phyloP scores from a whole-genome alignment of 495 filamentous ascomycete species.

The Podospora bellae-mahoneyi region DNA sequence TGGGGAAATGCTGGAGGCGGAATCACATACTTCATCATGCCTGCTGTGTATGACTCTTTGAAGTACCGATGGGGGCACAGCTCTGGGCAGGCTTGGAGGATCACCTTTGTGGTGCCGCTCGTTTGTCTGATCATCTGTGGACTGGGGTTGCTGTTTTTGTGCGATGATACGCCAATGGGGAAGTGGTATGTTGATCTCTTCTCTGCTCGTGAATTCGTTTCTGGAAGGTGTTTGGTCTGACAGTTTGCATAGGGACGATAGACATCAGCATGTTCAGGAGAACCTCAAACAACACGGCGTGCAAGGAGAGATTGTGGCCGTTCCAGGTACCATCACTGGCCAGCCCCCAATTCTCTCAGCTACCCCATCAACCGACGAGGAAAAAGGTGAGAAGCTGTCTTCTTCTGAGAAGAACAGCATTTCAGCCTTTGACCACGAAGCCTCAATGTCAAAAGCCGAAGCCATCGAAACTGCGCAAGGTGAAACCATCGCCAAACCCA shows the following conservation, averaged over 20 bases:
- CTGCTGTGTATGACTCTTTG: slow-evolving; percentile 82
- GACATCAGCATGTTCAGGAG: slow-evolving; percentile 13
- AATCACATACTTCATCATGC: slow-evolving; percentile 89
- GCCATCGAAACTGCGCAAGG: slow-evolving; percentile 52
- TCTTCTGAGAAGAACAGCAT: neutral
- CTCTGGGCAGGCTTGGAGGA: slow-evolving; percentile 72
- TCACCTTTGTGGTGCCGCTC: slow-evolving; percentile 80
- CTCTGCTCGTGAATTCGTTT: neutral
- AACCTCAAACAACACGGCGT: slow-evolving; percentile 17
- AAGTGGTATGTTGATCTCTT: slow-evolving; percentile 48
- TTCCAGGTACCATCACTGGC: slow-evolving; percentile 57
- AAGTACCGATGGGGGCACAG: slow-evolving; percentile 55
- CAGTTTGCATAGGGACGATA: slow-evolving; percentile 12
- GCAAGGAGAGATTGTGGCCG: slow-evolving; percentile 42
- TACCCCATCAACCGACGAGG: slow-evolving; percentile 18
- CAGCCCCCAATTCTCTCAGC: slow-evolving; percentile 26
- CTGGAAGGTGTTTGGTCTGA: neutral
- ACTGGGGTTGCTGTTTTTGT: slow-evolving; percentile 66
- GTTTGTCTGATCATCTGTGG: slow-evolving; percentile 65
- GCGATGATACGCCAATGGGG: slow-evolving; percentile 81
- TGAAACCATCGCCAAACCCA: slow-evolving; percentile 65
- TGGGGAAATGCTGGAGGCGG: slow-evolving; percentile 90
- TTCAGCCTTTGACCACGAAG: neutral
- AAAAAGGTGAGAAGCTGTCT: slow-evolving; percentile 2
- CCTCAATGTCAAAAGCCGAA: slow-evolving; percentile 2